A percentile compares a stretch with the other conserved stretches of the same genome.
phyloP scores from a whole-genome alignment of 257 asterid species.

The Nicotiana sylvestris region DNA sequence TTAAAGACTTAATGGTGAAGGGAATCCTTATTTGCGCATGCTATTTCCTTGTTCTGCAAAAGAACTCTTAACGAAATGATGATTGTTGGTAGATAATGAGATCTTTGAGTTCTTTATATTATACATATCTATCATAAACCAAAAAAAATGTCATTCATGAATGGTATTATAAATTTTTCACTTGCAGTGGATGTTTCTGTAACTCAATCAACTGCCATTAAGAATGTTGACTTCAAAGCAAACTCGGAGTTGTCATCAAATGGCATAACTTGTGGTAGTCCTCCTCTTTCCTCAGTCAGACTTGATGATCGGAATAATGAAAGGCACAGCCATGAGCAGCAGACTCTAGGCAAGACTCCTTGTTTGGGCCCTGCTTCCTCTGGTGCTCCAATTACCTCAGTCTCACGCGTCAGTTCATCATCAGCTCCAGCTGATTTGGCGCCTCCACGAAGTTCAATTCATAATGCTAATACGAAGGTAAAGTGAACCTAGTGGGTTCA shows the following conservation, averaged over 20 bases:
- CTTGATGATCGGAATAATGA: constrained; percentile 29
- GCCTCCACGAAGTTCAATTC: constrained; percentile 40
- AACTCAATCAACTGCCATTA: constrained; percentile 23
- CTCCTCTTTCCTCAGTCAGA: constrained; percentile 20
- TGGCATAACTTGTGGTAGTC: constrained; percentile 22
- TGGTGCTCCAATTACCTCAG: constrained; percentile 32
- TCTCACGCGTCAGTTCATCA: constrained; percentile 41
- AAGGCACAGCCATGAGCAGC: constrained; percentile 25
- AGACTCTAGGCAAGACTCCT: constrained; percentile 27
- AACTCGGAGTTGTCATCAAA: constrained; percentile 19
- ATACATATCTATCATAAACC: constrained; percentile 7
- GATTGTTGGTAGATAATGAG: background rate
- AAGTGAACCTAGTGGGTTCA: background rate
- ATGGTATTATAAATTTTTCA: background rate
- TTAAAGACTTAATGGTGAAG: background rate
- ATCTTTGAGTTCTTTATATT: constrained; percentile 3
- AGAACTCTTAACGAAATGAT: background rate
- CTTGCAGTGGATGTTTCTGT: constrained; percentile 36
- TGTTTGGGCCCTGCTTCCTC: constrained; percentile 26
- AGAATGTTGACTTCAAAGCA: constrained; percentile 21
- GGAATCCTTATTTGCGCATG: background rate
- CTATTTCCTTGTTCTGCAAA: constrained; percentile 1
- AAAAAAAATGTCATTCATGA: background rate
- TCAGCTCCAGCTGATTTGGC: constrained; percentile 33
- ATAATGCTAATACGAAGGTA: constrained; percentile 48